Conservation (phyloP, 805 yeast species). For the Blastobotrys chiropterorum region DNA sequence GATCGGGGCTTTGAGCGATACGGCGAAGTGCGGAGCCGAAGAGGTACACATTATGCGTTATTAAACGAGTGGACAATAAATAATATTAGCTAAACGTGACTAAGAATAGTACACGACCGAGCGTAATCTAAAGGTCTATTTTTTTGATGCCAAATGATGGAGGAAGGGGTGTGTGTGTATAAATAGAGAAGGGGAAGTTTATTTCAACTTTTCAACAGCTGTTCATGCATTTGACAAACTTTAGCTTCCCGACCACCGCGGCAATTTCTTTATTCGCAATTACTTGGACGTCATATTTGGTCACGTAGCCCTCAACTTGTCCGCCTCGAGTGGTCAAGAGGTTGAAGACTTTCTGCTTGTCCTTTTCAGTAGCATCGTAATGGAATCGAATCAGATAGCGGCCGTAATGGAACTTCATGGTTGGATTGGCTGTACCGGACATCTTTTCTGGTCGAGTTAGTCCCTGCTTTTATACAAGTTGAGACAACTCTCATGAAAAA, state of each 20-base stretch:
- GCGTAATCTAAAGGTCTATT: not conserved
- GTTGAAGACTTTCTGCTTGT: not conserved
- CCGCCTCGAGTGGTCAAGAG: conserved; percentile 3
- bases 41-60: not conserved
- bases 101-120: not conserved
- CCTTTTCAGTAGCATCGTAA: not conserved
- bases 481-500: not conserved
- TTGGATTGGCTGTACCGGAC: not conserved
- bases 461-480: not conserved
- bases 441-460: not conserved
- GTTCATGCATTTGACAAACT: conserved; percentile 4
- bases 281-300: conserved; percentile 4
- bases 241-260: not conserved
- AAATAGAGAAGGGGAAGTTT: too few species aligned
- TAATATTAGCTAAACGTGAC: not conserved
- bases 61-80: not conserved
- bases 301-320: conserved; percentile 3
- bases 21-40: not conserved
- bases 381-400: conserved; percentile 6
- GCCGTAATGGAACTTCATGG: conserved; percentile 3
- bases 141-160: too few species aligned
- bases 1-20: too few species aligned
- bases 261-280: conserved; percentile 7
- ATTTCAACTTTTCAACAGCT: not conserved
- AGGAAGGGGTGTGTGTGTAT: too few species aligned